Evolutionary conservation across 352 stramenopile species (phyloP).

Genomic region (Globisporangium irregulare): DNA sequence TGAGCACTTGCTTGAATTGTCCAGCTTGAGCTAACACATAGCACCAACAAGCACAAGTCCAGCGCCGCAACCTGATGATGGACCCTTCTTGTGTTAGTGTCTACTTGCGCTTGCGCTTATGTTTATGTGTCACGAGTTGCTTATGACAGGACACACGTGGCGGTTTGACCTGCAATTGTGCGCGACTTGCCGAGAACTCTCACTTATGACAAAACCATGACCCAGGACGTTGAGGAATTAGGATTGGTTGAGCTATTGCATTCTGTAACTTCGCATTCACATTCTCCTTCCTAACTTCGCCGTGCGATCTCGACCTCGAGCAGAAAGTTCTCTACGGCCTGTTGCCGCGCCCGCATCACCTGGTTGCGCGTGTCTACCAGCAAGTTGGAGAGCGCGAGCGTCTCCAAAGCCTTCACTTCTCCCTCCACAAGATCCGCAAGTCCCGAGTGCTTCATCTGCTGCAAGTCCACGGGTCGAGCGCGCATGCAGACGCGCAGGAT

Average conservation of each 20-base stretch:
- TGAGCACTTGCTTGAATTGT: too few species aligned
- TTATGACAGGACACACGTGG: too few species aligned
- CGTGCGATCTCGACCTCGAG: slow-evolving; percentile 9
- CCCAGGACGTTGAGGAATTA: too few species aligned
- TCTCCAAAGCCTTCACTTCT: neutral
- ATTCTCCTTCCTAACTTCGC: neutral
- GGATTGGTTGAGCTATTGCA: neutral
- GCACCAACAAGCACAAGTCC: too few species aligned
- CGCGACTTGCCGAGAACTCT: too few species aligned
- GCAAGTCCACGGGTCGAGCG: neutral
- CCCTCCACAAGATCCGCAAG: neutral
- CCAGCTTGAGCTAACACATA: too few species aligned
- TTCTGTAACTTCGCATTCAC: neutral
- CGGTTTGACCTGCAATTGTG: too few species aligned
- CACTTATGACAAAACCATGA: too few species aligned
- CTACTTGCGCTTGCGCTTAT: too few species aligned
- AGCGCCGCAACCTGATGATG: too few species aligned
- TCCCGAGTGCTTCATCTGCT: neutral
- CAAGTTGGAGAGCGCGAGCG: neutral
- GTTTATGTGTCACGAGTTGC: too few species aligned
- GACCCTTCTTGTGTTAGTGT: too few species aligned
- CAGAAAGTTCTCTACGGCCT: slow-evolving; percentile 19
- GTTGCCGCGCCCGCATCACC: slow-evolving; percentile 4
- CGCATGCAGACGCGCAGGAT: neutral
- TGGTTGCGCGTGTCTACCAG: slow-evolving; percentile 5